Evolutionary conservation across 768 basidiomycete genomes (phyloP).

Genomic region (Mycena galericulata): DNA sequence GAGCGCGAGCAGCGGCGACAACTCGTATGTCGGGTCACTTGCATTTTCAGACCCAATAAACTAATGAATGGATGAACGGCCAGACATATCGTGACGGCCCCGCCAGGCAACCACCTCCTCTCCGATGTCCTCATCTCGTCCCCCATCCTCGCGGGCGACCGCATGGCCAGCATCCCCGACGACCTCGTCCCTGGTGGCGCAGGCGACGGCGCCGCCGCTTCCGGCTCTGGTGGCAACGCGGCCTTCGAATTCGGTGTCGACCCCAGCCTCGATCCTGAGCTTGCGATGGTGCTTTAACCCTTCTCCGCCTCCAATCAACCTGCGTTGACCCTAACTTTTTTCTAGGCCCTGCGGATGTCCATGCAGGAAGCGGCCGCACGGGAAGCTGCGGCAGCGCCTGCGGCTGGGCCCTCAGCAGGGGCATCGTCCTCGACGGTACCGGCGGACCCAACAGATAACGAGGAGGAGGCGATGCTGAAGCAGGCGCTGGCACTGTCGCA

Average conservation of each 20-base stretch:
- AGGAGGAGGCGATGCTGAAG: slow-evolving; percentile 83
- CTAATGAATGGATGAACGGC: too few species aligned
- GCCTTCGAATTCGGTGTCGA: slow-evolving; percentile 91
- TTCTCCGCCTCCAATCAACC: neutral
- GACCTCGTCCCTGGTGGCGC: slow-evolving; percentile 63
- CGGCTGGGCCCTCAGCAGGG: slow-evolving; percentile 40
- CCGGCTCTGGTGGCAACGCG: slow-evolving; percentile 59
- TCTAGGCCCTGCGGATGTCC: slow-evolving; percentile 94
- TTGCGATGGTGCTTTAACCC: slow-evolving; percentile 81
- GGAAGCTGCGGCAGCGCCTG: slow-evolving; percentile 58
- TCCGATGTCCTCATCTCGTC: slow-evolving; percentile 88
- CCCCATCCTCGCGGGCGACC: slow-evolving; percentile 84
- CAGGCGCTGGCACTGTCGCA: slow-evolving; percentile 84
- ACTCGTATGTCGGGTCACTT: slow-evolving; percentile 71
- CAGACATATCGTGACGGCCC: slow-evolving; percentile 88
- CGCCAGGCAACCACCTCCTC: slow-evolving; percentile 82
- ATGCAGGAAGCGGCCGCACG: slow-evolving; percentile 95
- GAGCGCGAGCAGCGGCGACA: slow-evolving; percentile 82
- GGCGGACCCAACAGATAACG: slow-evolving; percentile 67
- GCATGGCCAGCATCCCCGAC: slow-evolving; percentile 73
- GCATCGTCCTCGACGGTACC: slow-evolving; percentile 45
- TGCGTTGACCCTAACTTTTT: neutral
- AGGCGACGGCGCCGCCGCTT: slow-evolving; percentile 60
- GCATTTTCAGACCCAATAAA: neutral
- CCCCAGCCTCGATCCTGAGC: slow-evolving; percentile 94